phyloP scores from a whole-genome alignment of 163 green algal species.

The Chlamydomonas reinhardtii region DNA sequence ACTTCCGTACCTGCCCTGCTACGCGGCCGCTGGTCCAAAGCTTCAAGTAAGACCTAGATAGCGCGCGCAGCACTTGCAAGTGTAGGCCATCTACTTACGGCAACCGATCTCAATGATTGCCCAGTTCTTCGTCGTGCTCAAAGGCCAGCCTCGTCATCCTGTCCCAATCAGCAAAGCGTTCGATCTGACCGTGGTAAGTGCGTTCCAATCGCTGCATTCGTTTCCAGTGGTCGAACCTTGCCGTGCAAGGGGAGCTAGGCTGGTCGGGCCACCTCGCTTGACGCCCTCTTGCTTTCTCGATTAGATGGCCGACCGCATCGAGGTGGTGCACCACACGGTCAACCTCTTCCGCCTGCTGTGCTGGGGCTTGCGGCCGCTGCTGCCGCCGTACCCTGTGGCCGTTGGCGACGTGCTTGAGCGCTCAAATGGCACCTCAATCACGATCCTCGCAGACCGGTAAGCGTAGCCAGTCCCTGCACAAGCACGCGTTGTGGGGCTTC shows the following conservation, averaged over 20 bases:
- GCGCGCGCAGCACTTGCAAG: background rate
- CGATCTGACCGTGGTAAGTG: constrained; percentile 9
- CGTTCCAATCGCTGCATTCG: background rate
- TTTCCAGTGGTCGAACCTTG: no score
- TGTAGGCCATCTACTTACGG: background rate
- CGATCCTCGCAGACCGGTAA: constrained; percentile 26
- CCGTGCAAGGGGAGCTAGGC: no score
- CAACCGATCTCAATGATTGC: background rate
- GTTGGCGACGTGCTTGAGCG: constrained; percentile 16
- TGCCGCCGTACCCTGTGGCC: constrained; percentile 25
- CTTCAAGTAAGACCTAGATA: constrained; percentile 21
- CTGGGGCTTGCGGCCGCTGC: constrained; percentile 24
- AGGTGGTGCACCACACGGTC: constrained; percentile 24
- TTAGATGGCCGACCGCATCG: constrained; percentile 19
- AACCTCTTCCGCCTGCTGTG: constrained; percentile 37
- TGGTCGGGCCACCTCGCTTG: background rate
- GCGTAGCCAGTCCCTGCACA: background rate
- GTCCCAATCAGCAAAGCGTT: constrained; percentile 35
- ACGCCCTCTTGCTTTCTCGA: constrained; percentile 8
- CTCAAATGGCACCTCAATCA: constrained; percentile 12
- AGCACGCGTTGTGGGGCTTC: background rate
- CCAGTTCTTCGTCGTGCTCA: constrained; percentile 28
- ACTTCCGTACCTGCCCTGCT: constrained; percentile 27
- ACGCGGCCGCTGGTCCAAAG: constrained; percentile 5
- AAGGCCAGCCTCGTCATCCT: constrained; percentile 4